Conservation (phyloP, 495 filamentous ascomycete genomes). For the Amorphotheca resinae region DNA sequence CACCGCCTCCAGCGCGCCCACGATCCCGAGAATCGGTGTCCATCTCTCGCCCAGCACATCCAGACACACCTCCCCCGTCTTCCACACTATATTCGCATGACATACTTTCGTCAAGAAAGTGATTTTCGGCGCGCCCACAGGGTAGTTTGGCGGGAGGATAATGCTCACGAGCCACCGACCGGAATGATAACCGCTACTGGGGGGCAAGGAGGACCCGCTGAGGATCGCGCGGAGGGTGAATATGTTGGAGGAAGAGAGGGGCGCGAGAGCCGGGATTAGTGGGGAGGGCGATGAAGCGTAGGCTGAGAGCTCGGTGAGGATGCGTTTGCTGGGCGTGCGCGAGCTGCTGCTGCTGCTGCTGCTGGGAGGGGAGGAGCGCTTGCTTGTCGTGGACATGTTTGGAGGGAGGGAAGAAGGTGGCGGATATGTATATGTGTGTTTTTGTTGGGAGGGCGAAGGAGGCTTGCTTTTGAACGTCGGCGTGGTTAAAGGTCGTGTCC, state of each 20-base stretch:
- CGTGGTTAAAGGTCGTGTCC: no score
- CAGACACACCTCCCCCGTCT: conserved; percentile 85
- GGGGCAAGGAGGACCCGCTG: conserved; percentile 47
- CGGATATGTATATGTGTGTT: not conserved
- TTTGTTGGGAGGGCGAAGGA: not conserved
- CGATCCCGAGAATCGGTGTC: conserved; percentile 74
- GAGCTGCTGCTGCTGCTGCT: conserved; percentile 12
- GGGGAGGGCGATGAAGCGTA: conserved; percentile 32
- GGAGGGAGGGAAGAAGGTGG: no score
- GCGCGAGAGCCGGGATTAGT: conserved; percentile 38
- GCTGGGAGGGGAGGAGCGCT: not conserved
- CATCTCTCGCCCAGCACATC: conserved; percentile 70
- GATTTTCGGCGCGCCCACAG: conserved; percentile 61
- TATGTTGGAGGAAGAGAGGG: conserved; percentile 56
- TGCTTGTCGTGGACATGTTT: conserved; percentile 4
- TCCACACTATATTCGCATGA: conserved; percentile 73
- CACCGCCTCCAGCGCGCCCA: conserved; percentile 62
- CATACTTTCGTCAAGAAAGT: conserved; percentile 68
- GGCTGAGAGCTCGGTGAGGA: conserved; percentile 52
- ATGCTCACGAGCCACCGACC: conserved; percentile 79
- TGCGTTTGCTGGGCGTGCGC: conserved; percentile 36
- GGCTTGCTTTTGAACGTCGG: no score
- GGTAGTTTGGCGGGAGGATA: conserved; percentile 65
- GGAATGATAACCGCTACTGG: conserved; percentile 54
- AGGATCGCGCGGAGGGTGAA: conserved; percentile 71